A percentile compares a stretch with the other conserved stretches of the same genome.
phyloP scores from a whole-genome alignment of 441 rosid species.

The Populus hybrid region DNA sequence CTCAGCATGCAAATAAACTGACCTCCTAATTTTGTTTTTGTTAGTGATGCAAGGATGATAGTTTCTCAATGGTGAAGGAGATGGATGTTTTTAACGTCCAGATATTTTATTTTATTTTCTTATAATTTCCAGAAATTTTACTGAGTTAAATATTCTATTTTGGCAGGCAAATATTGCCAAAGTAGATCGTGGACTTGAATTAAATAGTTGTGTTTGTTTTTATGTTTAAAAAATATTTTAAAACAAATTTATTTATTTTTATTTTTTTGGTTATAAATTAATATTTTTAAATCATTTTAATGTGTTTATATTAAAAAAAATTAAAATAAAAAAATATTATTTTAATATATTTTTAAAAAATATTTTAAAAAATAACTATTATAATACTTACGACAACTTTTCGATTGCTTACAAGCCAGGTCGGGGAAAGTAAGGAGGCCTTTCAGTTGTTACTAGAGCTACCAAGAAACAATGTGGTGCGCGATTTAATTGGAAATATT shows the following conservation, averaged over 20 bases:
- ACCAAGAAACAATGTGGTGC: constrained; percentile 22
- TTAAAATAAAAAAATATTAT: too few relatives aligned
- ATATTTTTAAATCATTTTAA: too few relatives aligned
- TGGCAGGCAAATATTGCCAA: constrained; percentile 33
- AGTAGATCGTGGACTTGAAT: constrained; percentile 26
- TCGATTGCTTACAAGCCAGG: constrained; percentile 35
- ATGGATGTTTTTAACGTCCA: neutral
- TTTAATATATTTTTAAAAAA: too few relatives aligned
- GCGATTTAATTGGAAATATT: constrained; percentile 28
- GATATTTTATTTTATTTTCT: too few relatives aligned
- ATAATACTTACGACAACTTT: neutral
- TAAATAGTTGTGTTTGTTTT: too few relatives aligned
- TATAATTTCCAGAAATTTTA: neutral
- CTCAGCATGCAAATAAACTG: neutral
- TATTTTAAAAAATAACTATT: too few relatives aligned
- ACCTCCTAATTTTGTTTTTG: neutral
- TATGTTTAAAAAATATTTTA: too few relatives aligned
- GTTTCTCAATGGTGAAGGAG: neutral
- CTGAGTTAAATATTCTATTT: neutral
- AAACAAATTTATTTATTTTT: too few relatives aligned
- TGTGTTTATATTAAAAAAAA: too few relatives aligned
- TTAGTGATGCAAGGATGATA: neutral
- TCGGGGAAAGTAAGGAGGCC: constrained; percentile 38
- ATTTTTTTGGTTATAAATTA: too few relatives aligned
- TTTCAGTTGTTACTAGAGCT: constrained; percentile 32